These are phyloP conservation scores for Lasiosphaeria ovina DNA, from an alignment of 495 filamentous ascomycete genomes.

Conservation along the genomic window DNA sequence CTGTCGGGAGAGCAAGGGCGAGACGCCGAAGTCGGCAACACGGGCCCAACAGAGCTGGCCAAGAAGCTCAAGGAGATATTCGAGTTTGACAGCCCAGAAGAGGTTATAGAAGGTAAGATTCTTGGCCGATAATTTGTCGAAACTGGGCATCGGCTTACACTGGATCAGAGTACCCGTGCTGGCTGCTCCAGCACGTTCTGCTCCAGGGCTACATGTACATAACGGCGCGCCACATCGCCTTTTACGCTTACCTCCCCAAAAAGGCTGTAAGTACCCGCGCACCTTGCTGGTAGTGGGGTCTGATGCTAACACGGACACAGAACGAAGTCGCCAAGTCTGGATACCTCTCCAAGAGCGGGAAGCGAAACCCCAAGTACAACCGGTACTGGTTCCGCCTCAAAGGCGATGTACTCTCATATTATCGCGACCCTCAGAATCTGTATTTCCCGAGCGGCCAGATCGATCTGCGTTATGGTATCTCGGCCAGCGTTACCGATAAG, in stretches of 20 bases:
- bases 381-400: constrained; percentile 97
- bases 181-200: constrained; percentile 86
- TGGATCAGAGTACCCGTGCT: constrained; percentile 85
- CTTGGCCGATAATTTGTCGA: not conserved
- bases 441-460: constrained; percentile 94
- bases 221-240: constrained; percentile 88
- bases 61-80: constrained; percentile 84
- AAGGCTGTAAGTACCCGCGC: constrained; percentile 62
- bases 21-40: constrained; percentile 35
- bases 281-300: not conserved
- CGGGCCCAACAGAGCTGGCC: constrained; percentile 53
- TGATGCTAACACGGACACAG: constrained; percentile 42
- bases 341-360: constrained; percentile 83
- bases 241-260: constrained; percentile 93
- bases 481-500: constrained; percentile 69
- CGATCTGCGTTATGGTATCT: constrained; percentile 88
- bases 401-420: constrained; percentile 95
- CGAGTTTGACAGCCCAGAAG: constrained; percentile 75
- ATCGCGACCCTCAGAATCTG: constrained; percentile 72
- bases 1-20: constrained; percentile 28
- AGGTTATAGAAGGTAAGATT: constrained; percentile 71
- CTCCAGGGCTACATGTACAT: constrained; percentile 97
- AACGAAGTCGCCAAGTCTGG: constrained; percentile 82
- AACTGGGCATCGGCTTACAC: constrained; percentile 14
- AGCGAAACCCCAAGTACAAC: constrained; percentile 82